Conservation (phyloP, 345 rosid species). For the Corchorus olitorius region DNA sequence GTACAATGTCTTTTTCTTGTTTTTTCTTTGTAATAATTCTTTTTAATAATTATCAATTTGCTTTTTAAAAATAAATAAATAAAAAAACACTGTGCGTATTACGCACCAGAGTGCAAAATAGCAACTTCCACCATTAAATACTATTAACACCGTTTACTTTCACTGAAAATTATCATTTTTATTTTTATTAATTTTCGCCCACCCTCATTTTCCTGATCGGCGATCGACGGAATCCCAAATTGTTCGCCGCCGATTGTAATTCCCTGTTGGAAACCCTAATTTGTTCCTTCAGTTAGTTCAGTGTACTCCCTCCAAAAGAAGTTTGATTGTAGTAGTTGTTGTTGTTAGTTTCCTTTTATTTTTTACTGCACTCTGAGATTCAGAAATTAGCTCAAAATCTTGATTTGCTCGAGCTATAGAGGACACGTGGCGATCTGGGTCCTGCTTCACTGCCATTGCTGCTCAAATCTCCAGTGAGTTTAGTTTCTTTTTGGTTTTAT, state of each 20-base stretch:
- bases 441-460: constrained; percentile 44
- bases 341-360: constrained; percentile 14
- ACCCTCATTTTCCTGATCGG: constrained; percentile 37
- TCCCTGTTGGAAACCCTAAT: constrained; percentile 26
- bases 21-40: neutral
- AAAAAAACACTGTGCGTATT: constrained; percentile 24
- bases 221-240: constrained; percentile 48
- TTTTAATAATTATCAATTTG: neutral
- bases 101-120: constrained; percentile 36
- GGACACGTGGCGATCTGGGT: constrained; percentile 68
- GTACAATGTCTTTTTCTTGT: neutral
- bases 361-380: constrained; percentile 33
- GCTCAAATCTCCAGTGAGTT: constrained; percentile 63
- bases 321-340: no score
- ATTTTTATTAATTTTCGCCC: constrained; percentile 26
- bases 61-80: neutral
- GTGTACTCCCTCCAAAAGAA: neutral
- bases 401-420: constrained; percentile 56
- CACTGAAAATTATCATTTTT: constrained; percentile 48
- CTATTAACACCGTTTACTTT: constrained; percentile 53
- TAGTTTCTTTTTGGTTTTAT: constrained; percentile 12
- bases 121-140: constrained; percentile 44
- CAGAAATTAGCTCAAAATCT: constrained; percentile 26
- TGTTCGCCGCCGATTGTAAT: constrained; percentile 45
- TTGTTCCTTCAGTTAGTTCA: constrained; percentile 3